Conservation (phyloP, 371 early-diverging fungal genomes). For the Quaeritorhiza haematococci region DNA sequence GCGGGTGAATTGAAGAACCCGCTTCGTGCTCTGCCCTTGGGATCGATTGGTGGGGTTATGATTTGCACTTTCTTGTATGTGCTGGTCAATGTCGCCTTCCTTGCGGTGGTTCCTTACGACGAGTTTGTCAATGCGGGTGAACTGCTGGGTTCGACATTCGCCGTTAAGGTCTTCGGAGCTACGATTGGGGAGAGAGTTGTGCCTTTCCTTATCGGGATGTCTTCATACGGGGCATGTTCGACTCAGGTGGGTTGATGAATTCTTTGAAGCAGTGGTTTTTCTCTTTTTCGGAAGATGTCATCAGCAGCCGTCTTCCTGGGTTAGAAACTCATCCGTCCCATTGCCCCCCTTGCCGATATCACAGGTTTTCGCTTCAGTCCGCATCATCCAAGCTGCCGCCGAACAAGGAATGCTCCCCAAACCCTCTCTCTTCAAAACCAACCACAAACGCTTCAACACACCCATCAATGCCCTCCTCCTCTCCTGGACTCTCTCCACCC, state of each 20-base stretch:
- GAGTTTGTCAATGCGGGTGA: slow-evolving; percentile 15
- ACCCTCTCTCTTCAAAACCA: slow-evolving; percentile 21
- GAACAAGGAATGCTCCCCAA: slow-evolving; percentile 38
- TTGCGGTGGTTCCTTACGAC: slow-evolving; percentile 20
- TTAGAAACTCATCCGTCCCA: too few species aligned
- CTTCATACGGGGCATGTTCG: slow-evolving; percentile 38
- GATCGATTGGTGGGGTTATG: slow-evolving; percentile 26
- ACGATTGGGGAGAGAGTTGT: slow-evolving; percentile 32
- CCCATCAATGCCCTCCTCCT: slow-evolving; percentile 21
- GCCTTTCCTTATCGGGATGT: slow-evolving; percentile 42
- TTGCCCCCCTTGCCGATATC: too few species aligned
- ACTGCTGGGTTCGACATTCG: slow-evolving; percentile 38
- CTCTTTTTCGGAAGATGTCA: too few species aligned
- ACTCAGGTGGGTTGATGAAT: too few species aligned
- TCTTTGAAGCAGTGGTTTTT: too few species aligned
- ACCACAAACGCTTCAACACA: slow-evolving; percentile 31
- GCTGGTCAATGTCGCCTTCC: slow-evolving; percentile 30
- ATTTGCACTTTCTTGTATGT: slow-evolving; percentile 26
- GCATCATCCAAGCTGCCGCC: slow-evolving; percentile 41
- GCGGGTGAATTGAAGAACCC: slow-evolving; percentile 30
- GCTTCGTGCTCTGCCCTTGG: slow-evolving; percentile 23
- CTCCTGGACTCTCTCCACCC: neutral
- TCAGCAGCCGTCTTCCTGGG: too few species aligned
- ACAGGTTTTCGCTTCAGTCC: slow-evolving; percentile 10
- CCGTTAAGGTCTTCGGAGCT: slow-evolving; percentile 38